These are phyloP conservation scores for Incumbomyces delicatus DNA, from an alignment of 2,329 filamentous ascomycete species.

Conservation along the genomic window DNA sequence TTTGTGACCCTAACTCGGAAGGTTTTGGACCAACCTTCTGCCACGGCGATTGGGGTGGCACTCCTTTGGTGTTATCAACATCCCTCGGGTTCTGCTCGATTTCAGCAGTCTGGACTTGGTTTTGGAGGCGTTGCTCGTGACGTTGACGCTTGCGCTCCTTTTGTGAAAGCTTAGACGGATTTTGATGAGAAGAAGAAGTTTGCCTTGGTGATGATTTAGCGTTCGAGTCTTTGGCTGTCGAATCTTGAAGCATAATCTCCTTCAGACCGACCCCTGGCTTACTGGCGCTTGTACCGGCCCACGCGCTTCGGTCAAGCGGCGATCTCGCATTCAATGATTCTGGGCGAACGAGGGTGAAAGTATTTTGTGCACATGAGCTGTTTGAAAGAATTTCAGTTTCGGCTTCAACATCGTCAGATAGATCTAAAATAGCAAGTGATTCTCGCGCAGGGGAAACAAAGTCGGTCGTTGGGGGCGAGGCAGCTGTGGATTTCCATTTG, in stretches of 20 bases:
- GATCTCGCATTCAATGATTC: not conserved
- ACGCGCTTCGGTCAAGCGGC: slow-evolving; percentile 29
- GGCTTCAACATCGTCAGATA: not conserved
- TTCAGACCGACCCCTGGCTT: slow-evolving; percentile 61
- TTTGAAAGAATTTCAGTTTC: not conserved
- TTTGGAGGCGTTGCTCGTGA: slow-evolving; percentile 43
- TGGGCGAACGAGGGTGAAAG: not conserved
- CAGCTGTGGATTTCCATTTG: not conserved
- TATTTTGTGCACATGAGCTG: not conserved
- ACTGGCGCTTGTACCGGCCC: slow-evolving; percentile 45
- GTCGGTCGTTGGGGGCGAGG: not conserved
- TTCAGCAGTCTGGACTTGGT: slow-evolving; percentile 2
- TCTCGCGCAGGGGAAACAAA: not conserved
- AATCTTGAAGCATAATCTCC: slow-evolving; percentile 62
- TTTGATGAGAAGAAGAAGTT: slow-evolving; percentile 30
- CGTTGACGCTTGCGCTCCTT: slow-evolving; percentile 80
- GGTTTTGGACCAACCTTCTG: slow-evolving; percentile 41
- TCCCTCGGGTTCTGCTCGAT: slow-evolving; percentile 19
- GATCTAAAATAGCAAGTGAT: not conserved
- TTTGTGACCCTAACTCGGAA: too few species aligned
- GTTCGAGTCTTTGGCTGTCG: slow-evolving; percentile 41
- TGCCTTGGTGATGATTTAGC: slow-evolving; percentile 42
- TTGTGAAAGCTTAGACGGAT: slow-evolving; percentile 63
- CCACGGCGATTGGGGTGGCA: slow-evolving; percentile 49
- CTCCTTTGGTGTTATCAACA: not conserved